Base-by-base conservation (phyloP, 108 stramenopile species). In the Cyclostephanos invisitatus region DNA sequence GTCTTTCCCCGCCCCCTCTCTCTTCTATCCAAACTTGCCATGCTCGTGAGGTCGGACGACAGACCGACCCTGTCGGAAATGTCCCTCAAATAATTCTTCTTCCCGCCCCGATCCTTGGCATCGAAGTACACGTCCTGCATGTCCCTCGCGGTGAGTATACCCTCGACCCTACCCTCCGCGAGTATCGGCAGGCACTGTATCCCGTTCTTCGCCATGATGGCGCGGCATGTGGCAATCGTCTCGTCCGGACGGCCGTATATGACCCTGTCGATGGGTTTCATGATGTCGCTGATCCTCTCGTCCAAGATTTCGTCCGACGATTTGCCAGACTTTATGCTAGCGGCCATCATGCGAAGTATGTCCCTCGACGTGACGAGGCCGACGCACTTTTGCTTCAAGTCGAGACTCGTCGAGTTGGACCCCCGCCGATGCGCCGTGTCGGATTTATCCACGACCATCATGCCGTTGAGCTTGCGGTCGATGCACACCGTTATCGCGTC, bases 141-240 rank as follows among this genome's bases (percentile, higher is more conserved):
- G 74, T 96, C 97, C 36, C 90, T 77, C 17, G 89, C 85, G 6
- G 96, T 97, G 25, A 98, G 70, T 44, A 98, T 79, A 7, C 97
- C 97, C 82, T 91, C 89, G 4, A 98, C 94, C 56, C 85, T 75
- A 0, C 91, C 89, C 35, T 90, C 80, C 15, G 73, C 72, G 11
- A 98, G 60, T 35, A 98, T 95, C 0, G 97, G 97, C 25, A 97
- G 79, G 67, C 94, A 95, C 70, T 97, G 92, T 27, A 98, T 93
- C 21, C 90, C 87, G 32, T 90, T 51, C 46, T 95, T 93, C 11
- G 88, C 88, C 93, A 96, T 96, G 68, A 96, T 84, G 8, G 86
- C 85, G 44, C 93, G 85, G 67, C 89, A 91, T 83, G 82, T 85
- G n/a, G 90, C 90, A 35, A 95, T 85, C 1, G 91, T 91, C 78